phyloP scores from a whole-genome alignment of 2,329 filamentous ascomycete genomes.

The Verticillium klebahnii region DNA sequence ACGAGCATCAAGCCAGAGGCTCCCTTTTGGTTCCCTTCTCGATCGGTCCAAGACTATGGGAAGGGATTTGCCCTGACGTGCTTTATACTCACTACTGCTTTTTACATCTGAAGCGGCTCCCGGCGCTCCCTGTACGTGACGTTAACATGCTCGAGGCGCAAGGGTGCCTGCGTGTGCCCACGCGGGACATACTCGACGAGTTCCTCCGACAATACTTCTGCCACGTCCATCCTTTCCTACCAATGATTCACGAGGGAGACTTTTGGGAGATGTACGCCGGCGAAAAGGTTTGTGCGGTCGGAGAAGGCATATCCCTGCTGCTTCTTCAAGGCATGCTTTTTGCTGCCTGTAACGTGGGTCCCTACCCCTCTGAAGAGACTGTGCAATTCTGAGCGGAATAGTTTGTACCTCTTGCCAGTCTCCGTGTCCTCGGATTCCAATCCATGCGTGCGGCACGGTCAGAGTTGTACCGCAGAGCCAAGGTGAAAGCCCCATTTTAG shows the following conservation, averaged over 20 bases:
- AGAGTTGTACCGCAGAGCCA: slow-evolving; percentile 32
- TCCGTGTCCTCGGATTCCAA: slow-evolving; percentile 35
- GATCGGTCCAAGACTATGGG: too few species aligned
- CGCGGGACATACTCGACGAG: slow-evolving; percentile 34
- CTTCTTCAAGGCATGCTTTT: slow-evolving; percentile 42
- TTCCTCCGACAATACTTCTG: slow-evolving; percentile 44
- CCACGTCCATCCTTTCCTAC: slow-evolving; percentile 40
- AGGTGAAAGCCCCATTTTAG: not conserved
- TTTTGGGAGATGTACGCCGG: slow-evolving; percentile 37
- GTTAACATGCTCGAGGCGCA: slow-evolving; percentile 41
- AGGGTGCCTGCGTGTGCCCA: slow-evolving; percentile 40
- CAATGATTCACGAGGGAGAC: slow-evolving; percentile 38
- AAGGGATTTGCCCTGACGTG: slow-evolving; percentile 19
- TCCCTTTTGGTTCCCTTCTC: not conserved
- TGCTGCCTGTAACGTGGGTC: slow-evolving; percentile 33
- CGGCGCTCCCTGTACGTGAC: slow-evolving; percentile 37
- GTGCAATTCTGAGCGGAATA: slow-evolving; percentile 13
- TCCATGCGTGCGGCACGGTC: slow-evolving; percentile 38
- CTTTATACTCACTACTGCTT: slow-evolving; percentile 40
- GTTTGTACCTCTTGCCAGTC: slow-evolving; percentile 32
- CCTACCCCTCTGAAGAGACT: not conserved
- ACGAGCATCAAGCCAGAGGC: slow-evolving; percentile 7
- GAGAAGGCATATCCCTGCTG: slow-evolving; percentile 32
- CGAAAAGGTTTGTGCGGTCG: slow-evolving; percentile 15
- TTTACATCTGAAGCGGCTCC: slow-evolving; percentile 25